These are phyloP conservation scores for Colletotrichum melonis DNA, from an alignment of 2,329 filamentous ascomycete genomes.

Conservation along the genomic window DNA sequence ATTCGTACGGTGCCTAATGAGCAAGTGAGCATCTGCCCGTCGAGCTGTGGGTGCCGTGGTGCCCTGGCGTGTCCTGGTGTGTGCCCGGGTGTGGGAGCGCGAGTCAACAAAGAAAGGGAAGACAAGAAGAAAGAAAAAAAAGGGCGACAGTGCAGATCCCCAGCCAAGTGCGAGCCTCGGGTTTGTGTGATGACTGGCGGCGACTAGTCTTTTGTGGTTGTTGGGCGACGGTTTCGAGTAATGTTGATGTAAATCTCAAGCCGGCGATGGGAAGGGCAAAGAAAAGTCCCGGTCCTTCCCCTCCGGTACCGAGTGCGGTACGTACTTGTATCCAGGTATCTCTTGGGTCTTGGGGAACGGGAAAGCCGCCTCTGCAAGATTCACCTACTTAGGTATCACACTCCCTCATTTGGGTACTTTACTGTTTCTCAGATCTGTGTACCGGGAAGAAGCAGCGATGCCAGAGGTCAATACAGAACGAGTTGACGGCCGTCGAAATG, in stretches of 20 bases:
- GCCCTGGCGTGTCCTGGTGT: background rate
- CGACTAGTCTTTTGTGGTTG: background rate
- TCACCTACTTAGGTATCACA: background rate
- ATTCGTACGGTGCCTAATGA: background rate
- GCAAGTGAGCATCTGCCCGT: background rate
- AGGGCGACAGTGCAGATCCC: background rate
- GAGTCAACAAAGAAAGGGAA: conserved; percentile 18
- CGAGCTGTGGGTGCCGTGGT: background rate
- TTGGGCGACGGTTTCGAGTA: conserved; percentile 11
- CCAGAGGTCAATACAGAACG: background rate
- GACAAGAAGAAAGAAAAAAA: background rate
- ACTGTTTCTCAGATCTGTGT: background rate
- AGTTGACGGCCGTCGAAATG: background rate
- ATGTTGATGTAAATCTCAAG: conserved; percentile 14
- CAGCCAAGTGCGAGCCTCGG: background rate
- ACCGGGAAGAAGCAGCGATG: background rate
- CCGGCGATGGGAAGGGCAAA: background rate
- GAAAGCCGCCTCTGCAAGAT: too few relatives aligned
- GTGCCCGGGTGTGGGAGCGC: background rate
- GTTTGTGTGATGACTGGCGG: too few relatives aligned
- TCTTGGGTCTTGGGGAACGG: background rate
- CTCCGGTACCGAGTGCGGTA: background rate
- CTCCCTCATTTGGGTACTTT: background rate
- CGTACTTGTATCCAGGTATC: background rate
- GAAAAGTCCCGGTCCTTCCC: background rate